phyloP scores from a whole-genome alignment of 768 basidiomycete species.

The Termitomyces sp. region DNA sequence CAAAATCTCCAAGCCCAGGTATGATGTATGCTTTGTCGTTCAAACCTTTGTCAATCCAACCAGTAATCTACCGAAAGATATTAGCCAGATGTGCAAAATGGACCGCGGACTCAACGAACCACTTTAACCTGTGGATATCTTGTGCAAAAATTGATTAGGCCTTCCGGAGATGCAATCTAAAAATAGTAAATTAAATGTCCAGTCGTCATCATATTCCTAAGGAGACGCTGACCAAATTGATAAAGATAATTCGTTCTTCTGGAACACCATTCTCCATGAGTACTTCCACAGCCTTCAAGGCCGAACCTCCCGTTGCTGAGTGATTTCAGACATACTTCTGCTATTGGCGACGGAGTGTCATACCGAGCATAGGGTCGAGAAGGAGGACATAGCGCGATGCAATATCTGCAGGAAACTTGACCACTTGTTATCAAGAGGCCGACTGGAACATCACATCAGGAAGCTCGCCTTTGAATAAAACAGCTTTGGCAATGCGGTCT shows the following conservation, averaged over 20 bases:
- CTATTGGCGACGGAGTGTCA: slow-evolving; percentile 14
- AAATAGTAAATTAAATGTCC: neutral
- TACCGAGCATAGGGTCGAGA: slow-evolving; percentile 96
- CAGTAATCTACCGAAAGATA: slow-evolving; percentile 60
- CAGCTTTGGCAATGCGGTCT: slow-evolving; percentile 87
- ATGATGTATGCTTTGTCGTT: slow-evolving; percentile 90
- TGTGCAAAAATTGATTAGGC: slow-evolving; percentile 72
- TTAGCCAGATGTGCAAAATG: neutral
- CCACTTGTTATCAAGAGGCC: neutral
- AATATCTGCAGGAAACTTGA: slow-evolving; percentile 89
- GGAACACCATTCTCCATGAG: slow-evolving; percentile 88
- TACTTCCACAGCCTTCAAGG: slow-evolving; percentile 96
- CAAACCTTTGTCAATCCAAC: slow-evolving; percentile 91
- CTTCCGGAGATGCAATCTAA: slow-evolving; percentile 87
- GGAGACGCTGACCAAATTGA: slow-evolving; percentile 67
- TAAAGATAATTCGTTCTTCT: slow-evolving; percentile 92
- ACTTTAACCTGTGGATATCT: slow-evolving; percentile 74
- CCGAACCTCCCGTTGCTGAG: slow-evolving; percentile 90
- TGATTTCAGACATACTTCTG: neutral
- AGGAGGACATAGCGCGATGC: slow-evolving; percentile 87
- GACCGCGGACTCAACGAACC: slow-evolving; percentile 36
- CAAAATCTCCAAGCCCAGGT: slow-evolving; percentile 96
- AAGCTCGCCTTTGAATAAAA: slow-evolving; percentile 78
- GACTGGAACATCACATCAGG: neutral
- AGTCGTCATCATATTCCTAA: neutral